Evolutionary conservation across 345 rosid genomes (phyloP).

Genomic region (Stellera chamaejasme): DNA sequence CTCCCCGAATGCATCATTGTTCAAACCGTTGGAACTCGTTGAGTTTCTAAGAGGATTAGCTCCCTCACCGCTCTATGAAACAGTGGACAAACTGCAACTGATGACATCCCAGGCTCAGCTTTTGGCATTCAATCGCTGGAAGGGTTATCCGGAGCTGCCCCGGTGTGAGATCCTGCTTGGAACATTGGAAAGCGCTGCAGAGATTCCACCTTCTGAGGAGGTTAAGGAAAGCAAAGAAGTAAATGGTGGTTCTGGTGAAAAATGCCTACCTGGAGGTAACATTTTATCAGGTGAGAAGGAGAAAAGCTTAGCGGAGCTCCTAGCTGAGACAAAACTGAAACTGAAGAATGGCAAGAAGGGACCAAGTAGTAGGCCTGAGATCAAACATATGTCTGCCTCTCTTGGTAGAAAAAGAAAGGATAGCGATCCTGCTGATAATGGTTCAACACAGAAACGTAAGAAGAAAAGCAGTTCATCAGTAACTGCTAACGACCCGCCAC

Average conservation of each 20-base stretch:
- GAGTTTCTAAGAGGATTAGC: slow-evolving; percentile 40
- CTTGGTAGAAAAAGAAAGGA: slow-evolving; percentile 34
- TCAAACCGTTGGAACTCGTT: slow-evolving; percentile 46
- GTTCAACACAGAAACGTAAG: slow-evolving; percentile 17
- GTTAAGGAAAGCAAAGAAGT: slow-evolving; percentile 11
- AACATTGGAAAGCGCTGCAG: slow-evolving; percentile 36
- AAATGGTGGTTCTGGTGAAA: slow-evolving; percentile 16
- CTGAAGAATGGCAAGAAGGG: slow-evolving; percentile 18
- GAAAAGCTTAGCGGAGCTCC: slow-evolving; percentile 48
- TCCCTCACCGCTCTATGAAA: slow-evolving; percentile 20
- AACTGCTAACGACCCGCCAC: slow-evolving; percentile 18
- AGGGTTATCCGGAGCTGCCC: slow-evolving; percentile 50
- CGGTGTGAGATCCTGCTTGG: slow-evolving; percentile 37
- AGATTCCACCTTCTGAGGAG: slow-evolving; percentile 22
- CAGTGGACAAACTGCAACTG: slow-evolving; percentile 40
- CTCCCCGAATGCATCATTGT: slow-evolving; percentile 29
- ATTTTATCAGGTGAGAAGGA: slow-evolving; percentile 33
- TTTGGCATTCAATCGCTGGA: slow-evolving; percentile 60
- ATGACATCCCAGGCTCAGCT: slow-evolving; percentile 39
- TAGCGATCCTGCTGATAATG: slow-evolving; percentile 20
- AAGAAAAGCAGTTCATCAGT: slow-evolving; percentile 15
- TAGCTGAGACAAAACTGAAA: slow-evolving; percentile 34
- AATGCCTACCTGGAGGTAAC: slow-evolving; percentile 19
- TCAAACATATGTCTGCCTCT: slow-evolving; percentile 15
- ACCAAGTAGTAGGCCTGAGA: slow-evolving; percentile 17